Evolutionary conservation across 75 land plant species (phyloP), one percentile per base, ranked within the genome.

Genomic region (Selaginella moellendorffii): DNA sequence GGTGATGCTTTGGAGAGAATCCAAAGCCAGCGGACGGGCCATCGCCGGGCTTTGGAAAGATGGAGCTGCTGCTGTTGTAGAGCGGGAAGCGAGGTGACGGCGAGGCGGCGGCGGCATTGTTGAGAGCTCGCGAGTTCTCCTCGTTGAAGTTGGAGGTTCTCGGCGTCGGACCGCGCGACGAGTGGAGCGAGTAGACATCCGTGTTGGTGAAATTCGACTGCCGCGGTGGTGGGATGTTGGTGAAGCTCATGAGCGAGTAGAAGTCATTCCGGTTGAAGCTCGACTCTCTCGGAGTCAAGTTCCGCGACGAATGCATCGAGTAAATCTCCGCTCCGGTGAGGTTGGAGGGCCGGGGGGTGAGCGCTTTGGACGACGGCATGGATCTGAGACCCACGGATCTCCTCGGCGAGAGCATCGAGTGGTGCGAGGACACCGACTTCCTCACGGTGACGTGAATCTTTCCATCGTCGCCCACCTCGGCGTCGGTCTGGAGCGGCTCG

Each of bases 131-230:
- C 10, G 14, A 36, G 14, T 85, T 84, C 28, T 83, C 77, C 52
- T 88, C 89, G 59, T 82, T 85, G 66, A 88, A 90, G 59, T 87
- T 92, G 1, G 97, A 92, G 1, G 86, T 83, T 31, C 97, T 69
- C 0, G 97, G 97, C 2, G 97, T 92, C 0, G 96, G 96, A 59
- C 87, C 91, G 30, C 95, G 54, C 0, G 96, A 88, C 1, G 97
- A 88, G 22, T 88, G 97, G 12, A 87, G 78, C 27, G 93, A 91
- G 73, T 91, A 91, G 51, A 91, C 86, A 68, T 91, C 93, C 0
- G 84, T 82, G 36, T 76, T 75, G 24, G 88, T 81, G 30, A 91
- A 70, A 53, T 91, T 91, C 8, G 97, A 91, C 19, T 81, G 86
- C 29, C 97, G 63, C 0, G 87, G 97, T n/a, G n/a, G n/a, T n/a